Conservation (phyloP, 1,139 yeast genomes). For the Suhomyces atakaporum region DNA sequence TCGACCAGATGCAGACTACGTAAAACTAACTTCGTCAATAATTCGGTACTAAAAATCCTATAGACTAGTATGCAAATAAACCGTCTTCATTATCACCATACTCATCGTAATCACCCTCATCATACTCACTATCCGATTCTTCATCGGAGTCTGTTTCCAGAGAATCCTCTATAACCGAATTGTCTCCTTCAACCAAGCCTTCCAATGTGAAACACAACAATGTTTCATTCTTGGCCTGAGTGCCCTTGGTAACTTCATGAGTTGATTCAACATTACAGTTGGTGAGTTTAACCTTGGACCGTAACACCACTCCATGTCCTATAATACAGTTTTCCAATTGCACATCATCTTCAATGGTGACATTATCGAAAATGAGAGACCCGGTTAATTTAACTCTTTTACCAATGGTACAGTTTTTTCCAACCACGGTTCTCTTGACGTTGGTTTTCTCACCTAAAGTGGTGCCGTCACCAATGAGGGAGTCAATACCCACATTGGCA, state of each 20-base stretch:
- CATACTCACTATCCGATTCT: conserved; percentile 34
- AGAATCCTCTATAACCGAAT: conserved; percentile 22
- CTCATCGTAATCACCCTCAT: conserved; percentile 36
- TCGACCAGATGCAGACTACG: no score
- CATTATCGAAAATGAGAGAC: conserved; percentile 74
- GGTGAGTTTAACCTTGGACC: conserved; percentile 59
- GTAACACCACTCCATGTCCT: conserved; percentile 67
- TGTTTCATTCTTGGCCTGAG: conserved; percentile 81
- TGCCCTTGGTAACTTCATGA: conserved; percentile 61
- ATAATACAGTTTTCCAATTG: conserved; percentile 85
- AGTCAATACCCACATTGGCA: conserved; percentile 87
- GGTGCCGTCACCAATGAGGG: conserved; percentile 65
- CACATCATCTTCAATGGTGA: conserved; percentile 77
- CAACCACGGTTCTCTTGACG: conserved; percentile 80
- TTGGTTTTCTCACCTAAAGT: conserved; percentile 74
- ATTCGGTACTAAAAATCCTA: no score
- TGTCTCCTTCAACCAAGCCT: conserved; percentile 41
- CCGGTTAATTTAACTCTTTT: conserved; percentile 87
- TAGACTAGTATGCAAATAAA: conserved; percentile 42
- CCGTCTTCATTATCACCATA: conserved; percentile 47
- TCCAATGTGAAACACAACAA: conserved; percentile 65
- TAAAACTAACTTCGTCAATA: no score
- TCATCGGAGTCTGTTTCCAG: conserved; percentile 32
- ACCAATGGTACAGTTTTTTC: conserved; percentile 76
- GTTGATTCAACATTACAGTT: conserved; percentile 86